Evolutionary conservation across 345 rosid species (phyloP).

Genomic region (Abelmoschus esculentus): DNA sequence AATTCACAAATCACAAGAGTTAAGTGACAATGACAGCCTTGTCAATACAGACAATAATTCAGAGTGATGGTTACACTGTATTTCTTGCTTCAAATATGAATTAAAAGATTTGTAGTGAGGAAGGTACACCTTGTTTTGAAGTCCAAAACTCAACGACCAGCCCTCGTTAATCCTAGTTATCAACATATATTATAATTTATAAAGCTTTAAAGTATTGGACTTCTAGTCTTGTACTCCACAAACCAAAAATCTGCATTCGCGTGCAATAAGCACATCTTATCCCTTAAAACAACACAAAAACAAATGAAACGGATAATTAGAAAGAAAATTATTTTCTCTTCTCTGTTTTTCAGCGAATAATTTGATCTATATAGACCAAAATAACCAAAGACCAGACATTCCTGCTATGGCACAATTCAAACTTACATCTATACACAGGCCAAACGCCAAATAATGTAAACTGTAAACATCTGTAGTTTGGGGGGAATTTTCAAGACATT

Average conservation of each 20-base stretch:
- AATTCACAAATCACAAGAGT: background rate
- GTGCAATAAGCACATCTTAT: background rate
- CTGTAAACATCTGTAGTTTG: too few relatives aligned
- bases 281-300: too few relatives aligned
- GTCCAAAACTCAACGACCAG: background rate
- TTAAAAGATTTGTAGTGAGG: background rate
- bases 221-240: background rate
- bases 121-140: background rate
- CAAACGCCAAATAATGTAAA: background rate
- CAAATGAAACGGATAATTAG: too few relatives aligned
- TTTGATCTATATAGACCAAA: too few relatives aligned
- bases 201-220: background rate
- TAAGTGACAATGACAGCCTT: background rate
- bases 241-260: background rate
- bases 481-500: too few relatives aligned
- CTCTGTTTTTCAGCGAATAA: too few relatives aligned
- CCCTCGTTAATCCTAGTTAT: background rate
- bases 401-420: background rate
- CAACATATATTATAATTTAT: background rate
- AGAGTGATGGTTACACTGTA: background rate
- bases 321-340: too few relatives aligned
- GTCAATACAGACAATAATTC: background rate
- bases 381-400: too few relatives aligned
- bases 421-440: background rate
- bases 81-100: slow-evolving; percentile 1